These are phyloP conservation scores for Tylopilus rubrobrunneus DNA, from an alignment of 768 basidiomycete genomes.

Conservation along the genomic window DNA sequence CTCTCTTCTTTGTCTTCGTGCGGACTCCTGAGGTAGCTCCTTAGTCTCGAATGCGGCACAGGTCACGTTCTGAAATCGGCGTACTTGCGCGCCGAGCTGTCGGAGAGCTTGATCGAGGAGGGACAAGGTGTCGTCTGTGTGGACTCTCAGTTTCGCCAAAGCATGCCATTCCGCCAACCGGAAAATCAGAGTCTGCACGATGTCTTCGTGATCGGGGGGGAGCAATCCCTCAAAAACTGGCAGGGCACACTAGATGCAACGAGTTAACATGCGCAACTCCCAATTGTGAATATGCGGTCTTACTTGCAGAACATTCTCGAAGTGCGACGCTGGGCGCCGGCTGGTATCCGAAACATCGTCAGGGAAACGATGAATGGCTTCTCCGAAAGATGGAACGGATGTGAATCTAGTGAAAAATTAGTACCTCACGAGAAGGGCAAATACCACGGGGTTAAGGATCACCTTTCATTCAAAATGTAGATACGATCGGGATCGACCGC, in stretches of 20 bases:
- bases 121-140: not conserved
- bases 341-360: conserved; percentile 37
- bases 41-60: not conserved
- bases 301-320: conserved; percentile 15
- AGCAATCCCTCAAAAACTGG: conserved; percentile 40
- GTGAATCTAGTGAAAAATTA: not conserved
- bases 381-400: not conserved
- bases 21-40: not conserved
- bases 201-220: conserved; percentile 18
- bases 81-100: not conserved
- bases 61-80: not conserved
- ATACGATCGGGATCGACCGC: not conserved
- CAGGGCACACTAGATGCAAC: conserved; percentile 5
- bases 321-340: conserved; percentile 18
- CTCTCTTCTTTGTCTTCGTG: not conserved
- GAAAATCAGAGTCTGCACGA: conserved; percentile 23
- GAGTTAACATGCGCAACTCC: too few relatives aligned
- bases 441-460: too few relatives aligned
- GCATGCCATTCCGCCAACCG: conserved; percentile 16
- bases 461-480: not conserved
- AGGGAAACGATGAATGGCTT: conserved; percentile 33
- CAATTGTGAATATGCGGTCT: too few relatives aligned
- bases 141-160: not conserved
- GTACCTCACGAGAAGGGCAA: too few relatives aligned
- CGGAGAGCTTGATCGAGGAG: not conserved